phyloP scores from a whole-genome alignment of 2,329 filamentous ascomycete species.

The Neonectria magnoliae region DNA sequence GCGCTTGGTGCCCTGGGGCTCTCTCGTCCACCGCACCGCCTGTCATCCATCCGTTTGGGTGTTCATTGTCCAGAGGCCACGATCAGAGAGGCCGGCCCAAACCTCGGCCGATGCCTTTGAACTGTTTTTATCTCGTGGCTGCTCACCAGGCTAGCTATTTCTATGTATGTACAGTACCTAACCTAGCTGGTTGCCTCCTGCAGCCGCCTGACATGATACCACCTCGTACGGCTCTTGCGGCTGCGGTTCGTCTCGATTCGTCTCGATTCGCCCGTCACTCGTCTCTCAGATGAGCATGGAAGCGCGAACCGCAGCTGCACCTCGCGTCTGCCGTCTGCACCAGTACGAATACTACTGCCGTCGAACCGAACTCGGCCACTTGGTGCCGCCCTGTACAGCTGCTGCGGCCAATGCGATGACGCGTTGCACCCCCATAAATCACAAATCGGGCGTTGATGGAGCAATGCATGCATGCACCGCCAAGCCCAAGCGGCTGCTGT shows the following conservation, averaged over 20 bases:
- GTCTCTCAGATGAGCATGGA: background rate
- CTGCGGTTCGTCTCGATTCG: background rate
- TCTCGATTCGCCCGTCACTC: background rate
- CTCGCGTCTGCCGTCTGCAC: background rate
- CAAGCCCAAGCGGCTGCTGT: constrained; percentile 15
- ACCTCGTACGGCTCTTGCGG: background rate
- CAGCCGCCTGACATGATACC: background rate
- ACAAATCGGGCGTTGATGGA: background rate
- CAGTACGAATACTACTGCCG: constrained; percentile 27
- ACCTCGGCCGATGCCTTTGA: background rate
- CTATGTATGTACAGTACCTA: too few relatives aligned
- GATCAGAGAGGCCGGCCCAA: background rate
- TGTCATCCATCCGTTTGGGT: background rate
- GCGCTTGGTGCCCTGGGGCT: background rate
- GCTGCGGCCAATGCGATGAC: constrained; percentile 40
- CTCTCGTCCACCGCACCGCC: background rate
- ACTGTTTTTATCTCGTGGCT: background rate
- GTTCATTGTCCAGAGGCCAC: background rate
- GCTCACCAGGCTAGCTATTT: too few relatives aligned
- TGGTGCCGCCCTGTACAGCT: constrained; percentile 1
- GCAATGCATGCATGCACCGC: background rate
- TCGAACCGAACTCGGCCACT: constrained; percentile 33
- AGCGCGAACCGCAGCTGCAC: background rate
- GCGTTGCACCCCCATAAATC: constrained; percentile 28
- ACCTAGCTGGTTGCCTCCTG: background rate